These are phyloP conservation scores for Globisporangium perplexum DNA, from an alignment of 352 stramenopile genomes.

Conservation along the genomic window DNA sequence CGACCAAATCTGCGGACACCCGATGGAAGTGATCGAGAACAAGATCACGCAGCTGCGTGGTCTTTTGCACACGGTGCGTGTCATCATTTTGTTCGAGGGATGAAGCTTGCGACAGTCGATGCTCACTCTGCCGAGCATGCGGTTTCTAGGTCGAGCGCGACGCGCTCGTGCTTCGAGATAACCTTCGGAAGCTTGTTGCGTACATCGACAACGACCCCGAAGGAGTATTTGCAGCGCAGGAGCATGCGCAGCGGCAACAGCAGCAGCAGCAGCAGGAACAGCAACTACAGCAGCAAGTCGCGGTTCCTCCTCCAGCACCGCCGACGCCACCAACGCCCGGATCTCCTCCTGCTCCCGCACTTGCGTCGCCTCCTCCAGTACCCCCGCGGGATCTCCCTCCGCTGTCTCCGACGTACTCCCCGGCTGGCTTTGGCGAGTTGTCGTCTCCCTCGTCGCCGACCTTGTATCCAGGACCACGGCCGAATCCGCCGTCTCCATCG, in stretches of 20 bases:
- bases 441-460: slow-evolving; percentile 28
- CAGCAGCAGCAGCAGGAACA: slow-evolving; percentile 11
- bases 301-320: background rate
- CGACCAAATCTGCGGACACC: slow-evolving; percentile 73
- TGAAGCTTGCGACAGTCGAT: background rate
- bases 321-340: background rate
- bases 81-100: background rate
- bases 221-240: slow-evolving; percentile 33
- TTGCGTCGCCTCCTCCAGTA: slow-evolving; percentile 14
- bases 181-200: slow-evolving; percentile 62
- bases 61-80: slow-evolving; percentile 46
- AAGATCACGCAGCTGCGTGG: slow-evolving; percentile 45
- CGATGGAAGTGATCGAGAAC: slow-evolving; percentile 62
- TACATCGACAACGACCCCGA: slow-evolving; percentile 66
- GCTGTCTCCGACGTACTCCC: slow-evolving; percentile 7
- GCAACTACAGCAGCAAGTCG: slow-evolving; percentile 10
- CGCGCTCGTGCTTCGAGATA: slow-evolving; percentile 53
- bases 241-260: slow-evolving; percentile 18
- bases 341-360: slow-evolving; percentile 6
- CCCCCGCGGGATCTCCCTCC: slow-evolving; percentile 18
- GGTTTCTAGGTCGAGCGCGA: slow-evolving; percentile 63
- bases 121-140: background rate
- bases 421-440: slow-evolving; percentile 4
- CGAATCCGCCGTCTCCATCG: slow-evolving; percentile 15
- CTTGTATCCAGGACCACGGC: slow-evolving; percentile 22